Base-by-base conservation (phyloP, 2,329 filamentous ascomycete genomes). In the Scytalidium lignicola region DNA sequence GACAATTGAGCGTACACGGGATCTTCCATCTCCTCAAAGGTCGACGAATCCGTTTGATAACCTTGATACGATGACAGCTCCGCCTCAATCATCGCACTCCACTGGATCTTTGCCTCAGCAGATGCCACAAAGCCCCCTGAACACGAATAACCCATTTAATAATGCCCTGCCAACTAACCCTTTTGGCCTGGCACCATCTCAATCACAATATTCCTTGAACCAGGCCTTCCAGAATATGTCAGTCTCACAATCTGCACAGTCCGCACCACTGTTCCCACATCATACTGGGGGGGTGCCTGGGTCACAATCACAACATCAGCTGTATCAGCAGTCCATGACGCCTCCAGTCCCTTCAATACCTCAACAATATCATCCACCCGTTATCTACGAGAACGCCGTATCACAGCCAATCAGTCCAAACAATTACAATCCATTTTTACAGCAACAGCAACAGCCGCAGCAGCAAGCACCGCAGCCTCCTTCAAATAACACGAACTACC, bases 151-250 rank as follows among this genome's bases (percentile, higher is more conserved):
- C 19, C 61, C 60, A 15, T 67, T 52, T 43, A 63, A 61, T 28
- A 55, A 53, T 47, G 45, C 42, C 13, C 52, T 48, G 39, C 61
- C 49, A 21, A 83, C 80, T 52, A 92, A 92, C 60, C 88, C 88
- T 4, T 92, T 91, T 58, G 78, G 85, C 48, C 60, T 68, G 18
- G 69, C 62, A 12, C 64, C 60, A 21, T 61, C 67, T 8, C 64
- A 70, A 45, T 73, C 75, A 2, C 61, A 66, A 29, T 68, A 73
- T 48, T 70, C 72, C 52, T 49, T 66, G 15, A 70, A 68, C 56
- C 80, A 86, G 58, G 82, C 86, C 1, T 87, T 96, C 61, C 85
- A 91, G 62, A 82, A 80, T 54, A 76, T 96, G 67, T 83, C 88
- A 32, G 70, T 95, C 2, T 81, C 80, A 9, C 51, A 58, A 18